Evolutionary conservation across 805 yeast genomes (phyloP), one percentile per base, ranked within the genome.

Genomic region (Candida ovalis): DNA sequence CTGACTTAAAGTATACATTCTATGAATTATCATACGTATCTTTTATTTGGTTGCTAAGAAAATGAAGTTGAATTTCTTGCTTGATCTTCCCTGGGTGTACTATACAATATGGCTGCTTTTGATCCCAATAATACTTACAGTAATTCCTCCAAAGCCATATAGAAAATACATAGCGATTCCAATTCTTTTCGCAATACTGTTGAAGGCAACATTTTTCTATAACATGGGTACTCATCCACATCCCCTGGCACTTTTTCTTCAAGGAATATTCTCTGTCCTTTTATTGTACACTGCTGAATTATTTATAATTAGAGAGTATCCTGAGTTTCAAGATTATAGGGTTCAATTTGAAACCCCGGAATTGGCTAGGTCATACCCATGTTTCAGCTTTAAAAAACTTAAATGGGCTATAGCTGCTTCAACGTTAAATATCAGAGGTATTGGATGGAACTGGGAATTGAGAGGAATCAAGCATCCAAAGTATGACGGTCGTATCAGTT

Each of bases 391-490:
- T 27, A 12, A 24, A 5, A 55, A 55, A 38, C 42, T 51, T 13
- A 30, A 40, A 33, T 55, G 58, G 58, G 44, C 51, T 19, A 15
- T 49, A 10, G 40, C 46, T 12, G 47, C 55, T 23, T 30, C 50
- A 2, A 32, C 38, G n/a, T 32, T 46, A 13, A 51, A 52, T 17
- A 19, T 53, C 9, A 42, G 49, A 9, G 57, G 58, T 3, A 30
- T 51, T 21, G 55, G 55, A 1, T 55, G 58, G 57, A 55, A 51
- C 35, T 51, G 52, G 53, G 46, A 45, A 30, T 19, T 48, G 15
- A 47, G 39, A 17, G 42, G 38, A 1, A 18, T 41, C n/a, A 4
- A 2, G 8, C 37, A 30, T 24, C 19, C 39, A n/a, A 17, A 38
- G 13, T 19, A 37, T 23, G 13, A n/a, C 6, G 27, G 28, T 10